These are phyloP conservation scores for Tolypocladium nubicola DNA, from an alignment of 2,329 filamentous ascomycete species.

Conservation along the genomic window DNA sequence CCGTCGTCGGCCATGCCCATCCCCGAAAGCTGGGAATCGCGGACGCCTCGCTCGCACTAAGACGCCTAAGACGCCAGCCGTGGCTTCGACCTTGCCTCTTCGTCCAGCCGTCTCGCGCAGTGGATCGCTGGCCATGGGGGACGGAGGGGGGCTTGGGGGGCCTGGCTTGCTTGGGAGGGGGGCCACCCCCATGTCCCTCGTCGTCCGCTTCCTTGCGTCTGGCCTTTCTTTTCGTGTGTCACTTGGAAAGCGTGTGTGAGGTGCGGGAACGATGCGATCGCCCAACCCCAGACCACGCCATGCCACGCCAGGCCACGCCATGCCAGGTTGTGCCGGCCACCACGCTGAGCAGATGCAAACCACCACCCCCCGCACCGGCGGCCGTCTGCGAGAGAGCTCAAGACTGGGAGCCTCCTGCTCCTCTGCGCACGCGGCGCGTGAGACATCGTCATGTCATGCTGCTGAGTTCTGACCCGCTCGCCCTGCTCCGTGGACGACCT, in stretches of 20 bases:
- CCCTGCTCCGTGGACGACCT: neutral
- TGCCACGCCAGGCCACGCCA: neutral
- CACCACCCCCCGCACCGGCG: neutral
- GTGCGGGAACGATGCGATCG: slow-evolving; percentile 21
- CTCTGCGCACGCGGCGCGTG: neutral
- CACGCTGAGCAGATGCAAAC: neutral
- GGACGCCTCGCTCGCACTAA: neutral
- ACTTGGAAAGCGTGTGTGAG: slow-evolving; percentile 10
- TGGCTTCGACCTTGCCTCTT: neutral
- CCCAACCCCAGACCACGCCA: slow-evolving; percentile 17
- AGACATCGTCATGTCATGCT: neutral
- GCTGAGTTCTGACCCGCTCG: neutral
- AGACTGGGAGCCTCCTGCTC: neutral
- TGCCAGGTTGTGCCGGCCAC: neutral
- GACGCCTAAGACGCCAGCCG: neutral
- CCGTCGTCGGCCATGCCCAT: neutral
- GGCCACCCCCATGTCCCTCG: neutral
- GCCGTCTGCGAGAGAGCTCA: neutral
- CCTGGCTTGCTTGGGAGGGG: neutral
- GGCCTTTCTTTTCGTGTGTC: neutral
- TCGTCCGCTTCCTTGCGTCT: neutral
- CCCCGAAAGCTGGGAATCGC: neutral
- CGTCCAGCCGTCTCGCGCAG: neutral
- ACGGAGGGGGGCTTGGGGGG: neutral
- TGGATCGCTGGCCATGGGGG: neutral